phyloP scores from a whole-genome alignment of 768 basidiomycete species.

The Phaffia australis region DNA sequence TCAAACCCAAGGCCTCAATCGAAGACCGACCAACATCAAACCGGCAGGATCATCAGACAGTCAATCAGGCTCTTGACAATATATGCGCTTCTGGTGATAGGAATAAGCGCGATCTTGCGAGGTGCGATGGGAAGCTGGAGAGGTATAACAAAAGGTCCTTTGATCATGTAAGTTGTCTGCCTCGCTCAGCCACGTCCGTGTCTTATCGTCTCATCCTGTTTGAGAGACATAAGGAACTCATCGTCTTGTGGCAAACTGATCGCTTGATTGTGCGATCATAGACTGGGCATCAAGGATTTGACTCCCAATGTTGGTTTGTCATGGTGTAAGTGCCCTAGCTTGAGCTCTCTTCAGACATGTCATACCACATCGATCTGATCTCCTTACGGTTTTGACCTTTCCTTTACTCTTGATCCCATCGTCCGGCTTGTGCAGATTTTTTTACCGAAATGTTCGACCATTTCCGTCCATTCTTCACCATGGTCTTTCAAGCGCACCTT shows the following conservation, averaged over 20 bases:
- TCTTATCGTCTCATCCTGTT: not conserved
- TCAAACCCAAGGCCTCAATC: constrained; percentile 37
- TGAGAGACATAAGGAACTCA: not conserved
- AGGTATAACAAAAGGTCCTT: constrained; percentile 8
- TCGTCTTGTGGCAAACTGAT: not conserved
- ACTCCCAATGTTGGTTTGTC: constrained; percentile 71
- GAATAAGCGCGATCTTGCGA: not conserved
- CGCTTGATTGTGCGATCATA: constrained; percentile 35
- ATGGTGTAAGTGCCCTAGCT: constrained; percentile 5
- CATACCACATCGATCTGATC: too few species aligned
- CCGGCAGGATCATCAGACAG: not conserved
- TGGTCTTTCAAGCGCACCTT: constrained; percentile 62
- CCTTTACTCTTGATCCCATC: too few species aligned
- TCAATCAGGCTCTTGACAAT: not conserved
- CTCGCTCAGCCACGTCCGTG: not conserved
- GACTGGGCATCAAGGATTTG: constrained; percentile 71
- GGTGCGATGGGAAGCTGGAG: constrained; percentile 6
- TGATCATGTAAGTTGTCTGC: not conserved
- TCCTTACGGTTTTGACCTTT: too few species aligned
- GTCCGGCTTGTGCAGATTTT: constrained; percentile 46
- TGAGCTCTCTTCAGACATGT: too few species aligned
- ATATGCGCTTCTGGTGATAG: not conserved
- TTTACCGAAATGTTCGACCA: constrained; percentile 99
- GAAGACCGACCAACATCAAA: not conserved
- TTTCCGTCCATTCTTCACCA: constrained; percentile 87